These are phyloP conservation scores for Paecilomyces dactylethromorphus DNA, from an alignment of 2,329 filamentous ascomycete genomes.

Conservation along the genomic window DNA sequence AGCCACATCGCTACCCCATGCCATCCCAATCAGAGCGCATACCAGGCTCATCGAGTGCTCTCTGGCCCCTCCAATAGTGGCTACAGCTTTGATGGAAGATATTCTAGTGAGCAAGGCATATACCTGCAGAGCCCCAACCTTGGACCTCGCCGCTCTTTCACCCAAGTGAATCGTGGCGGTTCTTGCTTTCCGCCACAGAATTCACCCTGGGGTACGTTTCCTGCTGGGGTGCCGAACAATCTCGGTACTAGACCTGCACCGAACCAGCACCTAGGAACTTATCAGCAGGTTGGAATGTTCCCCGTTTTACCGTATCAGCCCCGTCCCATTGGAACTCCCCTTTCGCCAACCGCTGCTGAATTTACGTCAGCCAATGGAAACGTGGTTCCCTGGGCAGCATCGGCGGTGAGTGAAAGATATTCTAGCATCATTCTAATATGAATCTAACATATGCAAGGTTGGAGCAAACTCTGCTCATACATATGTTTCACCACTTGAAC, in stretches of 20 bases:
- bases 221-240: slow-evolving; percentile 16
- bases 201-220: slow-evolving; percentile 27
- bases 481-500: slow-evolving; percentile 81
- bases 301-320: slow-evolving; percentile 42
- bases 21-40: slow-evolving; percentile 12
- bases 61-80: slow-evolving; percentile 24
- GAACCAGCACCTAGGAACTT: slow-evolving; percentile 22
- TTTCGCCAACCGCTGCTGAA: slow-evolving; percentile 68
- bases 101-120: slow-evolving; percentile 23
- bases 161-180: slow-evolving; percentile 24
- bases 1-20: slow-evolving; percentile 13
- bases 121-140: slow-evolving; percentile 18
- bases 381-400: slow-evolving; percentile 24
- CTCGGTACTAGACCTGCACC: slow-evolving; percentile 19
- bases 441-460: slow-evolving; percentile 15
- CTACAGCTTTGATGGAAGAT: slow-evolving; percentile 21
- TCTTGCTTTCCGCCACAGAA: slow-evolving; percentile 26
- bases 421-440: slow-evolving; percentile 7
- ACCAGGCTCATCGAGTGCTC: slow-evolving; percentile 27
- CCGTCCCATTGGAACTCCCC: slow-evolving; percentile 55
- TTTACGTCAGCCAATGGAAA: slow-evolving; percentile 50
- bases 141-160: slow-evolving; percentile 21
- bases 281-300: slow-evolving; percentile 30
- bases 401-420: slow-evolving; percentile 47
- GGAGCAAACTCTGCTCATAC: slow-evolving; percentile 57